Conservation (phyloP, 441 rosid species). For the Adansonia gregorii region DNA sequence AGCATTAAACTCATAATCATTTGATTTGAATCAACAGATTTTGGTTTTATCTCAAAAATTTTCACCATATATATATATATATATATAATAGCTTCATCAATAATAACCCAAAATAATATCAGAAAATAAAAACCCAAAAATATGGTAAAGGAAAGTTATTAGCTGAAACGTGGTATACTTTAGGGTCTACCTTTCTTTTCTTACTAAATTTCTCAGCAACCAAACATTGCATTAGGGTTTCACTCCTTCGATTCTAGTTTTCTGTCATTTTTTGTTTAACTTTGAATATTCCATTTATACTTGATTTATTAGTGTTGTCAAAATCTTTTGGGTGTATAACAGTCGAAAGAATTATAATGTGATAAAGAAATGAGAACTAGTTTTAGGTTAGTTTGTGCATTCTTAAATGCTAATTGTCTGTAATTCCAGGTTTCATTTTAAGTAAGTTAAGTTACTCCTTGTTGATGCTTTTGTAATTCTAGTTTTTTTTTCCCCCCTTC, state of each 20-base stretch:
- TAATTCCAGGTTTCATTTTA: neutral
- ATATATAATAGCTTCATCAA: too few species aligned
- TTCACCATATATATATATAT: too few species aligned
- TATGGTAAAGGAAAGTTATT: too few species aligned
- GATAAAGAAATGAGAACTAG: neutral
- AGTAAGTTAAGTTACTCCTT: neutral
- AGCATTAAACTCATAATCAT: too few species aligned
- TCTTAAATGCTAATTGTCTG: neutral
- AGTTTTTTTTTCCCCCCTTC: neutral
- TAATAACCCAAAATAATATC: too few species aligned
- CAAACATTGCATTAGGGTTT: conserved; percentile 22
- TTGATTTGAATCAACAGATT: too few species aligned
- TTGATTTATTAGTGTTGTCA: neutral
- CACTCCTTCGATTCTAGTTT: neutral
- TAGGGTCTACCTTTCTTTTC: neutral
- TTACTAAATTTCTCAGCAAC: conserved; percentile 1
- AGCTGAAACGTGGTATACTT: conserved; percentile 1
- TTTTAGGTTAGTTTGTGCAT: neutral
- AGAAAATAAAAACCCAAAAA: too few species aligned
- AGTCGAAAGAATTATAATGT: neutral
- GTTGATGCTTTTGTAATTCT: neutral
- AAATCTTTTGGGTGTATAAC: neutral
- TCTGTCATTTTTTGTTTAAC: neutral
- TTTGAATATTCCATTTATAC: neutral
- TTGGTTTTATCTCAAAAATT: too few species aligned